Base-by-base conservation (phyloP, 352 stramenopile genomes). In the Phytopythium aichiense region DNA sequence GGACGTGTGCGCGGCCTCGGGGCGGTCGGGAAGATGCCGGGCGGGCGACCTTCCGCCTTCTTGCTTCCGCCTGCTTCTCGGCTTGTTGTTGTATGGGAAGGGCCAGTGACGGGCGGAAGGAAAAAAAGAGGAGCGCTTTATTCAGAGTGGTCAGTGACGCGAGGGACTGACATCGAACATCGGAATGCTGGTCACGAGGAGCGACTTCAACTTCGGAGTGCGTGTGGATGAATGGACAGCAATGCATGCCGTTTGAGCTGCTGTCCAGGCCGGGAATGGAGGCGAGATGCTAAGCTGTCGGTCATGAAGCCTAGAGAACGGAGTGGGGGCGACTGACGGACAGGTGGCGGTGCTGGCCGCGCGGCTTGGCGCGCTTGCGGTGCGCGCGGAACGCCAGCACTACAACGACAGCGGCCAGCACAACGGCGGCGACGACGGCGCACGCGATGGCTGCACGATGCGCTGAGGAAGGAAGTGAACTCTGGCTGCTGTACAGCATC, bases 281-380 rank as follows among this genome's bases (percentile, higher is more conserved):
- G 35, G 35, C 35, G 35, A 40, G 4, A 40, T 11, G 35, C 12
- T 11, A 40, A 15, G 2, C 35, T 7, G 35, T 16, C 0, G 35
- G 1, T 8, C 2, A 3, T 40, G 38, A 13, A n/a, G 42, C 18
- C 20, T 45, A 60, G 35, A 60, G 54, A 22, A 60, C 28, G 15
- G 54, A 60, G 54, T 56, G 30, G 18, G 20, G 16, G 0, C 28
- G 31, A 20, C 50, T 42, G 31, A 42, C 30, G 50, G 50, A 56
- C 50, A 56, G 50, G 7, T 28, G 28, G 7, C 50, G 16, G 7
- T 23, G 25, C 7, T 42, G 28, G 30, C 18, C 16, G 25, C 28
- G 50, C 25, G 33, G 22, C 23, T 48, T 46, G 22, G 16, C n/a
- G 54, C 54, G 54, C 54, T 60, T 60, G 54, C 23, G 54, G 35